Percentiles rank a stretch among this genome's conserved stretches.
phyloP scores from a whole-genome alignment of 2,329 filamentous ascomycete species.

The Fusarium sororula region DNA sequence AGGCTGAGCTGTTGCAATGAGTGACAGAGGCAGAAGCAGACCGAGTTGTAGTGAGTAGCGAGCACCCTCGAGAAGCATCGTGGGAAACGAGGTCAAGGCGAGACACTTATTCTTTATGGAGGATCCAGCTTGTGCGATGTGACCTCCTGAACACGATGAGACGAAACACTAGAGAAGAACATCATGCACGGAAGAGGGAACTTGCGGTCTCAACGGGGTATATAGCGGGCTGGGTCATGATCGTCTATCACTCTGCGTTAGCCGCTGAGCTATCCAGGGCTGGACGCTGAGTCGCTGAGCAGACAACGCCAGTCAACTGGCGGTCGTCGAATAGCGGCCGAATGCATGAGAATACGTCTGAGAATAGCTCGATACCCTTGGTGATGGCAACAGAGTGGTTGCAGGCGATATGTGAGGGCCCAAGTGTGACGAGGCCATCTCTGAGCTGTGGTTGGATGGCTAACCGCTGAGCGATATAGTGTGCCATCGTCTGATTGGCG shows the following conservation, averaged over 20 bases:
- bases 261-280: slow-evolving; percentile 51
- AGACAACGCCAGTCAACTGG: slow-evolving; percentile 31
- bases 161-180: slow-evolving; percentile 62
- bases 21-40: slow-evolving; percentile 42
- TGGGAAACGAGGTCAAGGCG: slow-evolving; percentile 44
- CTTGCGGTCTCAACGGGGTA: slow-evolving; percentile 60
- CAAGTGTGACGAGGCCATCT: slow-evolving; percentile 36
- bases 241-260: slow-evolving; percentile 55
- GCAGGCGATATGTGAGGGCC: slow-evolving; percentile 38
- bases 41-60: slow-evolving; percentile 41
- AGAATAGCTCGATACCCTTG: slow-evolving; percentile 50
- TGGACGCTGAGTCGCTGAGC: slow-evolving; percentile 54
- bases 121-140: slow-evolving; percentile 47
- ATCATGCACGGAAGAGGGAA: slow-evolving; percentile 54
- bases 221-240: slow-evolving; percentile 66
- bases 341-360: slow-evolving; percentile 49
- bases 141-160: slow-evolving; percentile 54
- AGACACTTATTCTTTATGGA: slow-evolving; percentile 45
- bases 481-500: slow-evolving; percentile 36
- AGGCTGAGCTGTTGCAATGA: slow-evolving; percentile 45
- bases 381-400: slow-evolving; percentile 44
- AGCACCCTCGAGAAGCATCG: slow-evolving; percentile 51
- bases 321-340: slow-evolving; percentile 45
- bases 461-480: slow-evolving; percentile 51
- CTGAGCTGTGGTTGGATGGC: slow-evolving; percentile 53